Base-by-base conservation (phyloP, 78 protist genomes). In the Polysphondylium violaceum region DNA sequence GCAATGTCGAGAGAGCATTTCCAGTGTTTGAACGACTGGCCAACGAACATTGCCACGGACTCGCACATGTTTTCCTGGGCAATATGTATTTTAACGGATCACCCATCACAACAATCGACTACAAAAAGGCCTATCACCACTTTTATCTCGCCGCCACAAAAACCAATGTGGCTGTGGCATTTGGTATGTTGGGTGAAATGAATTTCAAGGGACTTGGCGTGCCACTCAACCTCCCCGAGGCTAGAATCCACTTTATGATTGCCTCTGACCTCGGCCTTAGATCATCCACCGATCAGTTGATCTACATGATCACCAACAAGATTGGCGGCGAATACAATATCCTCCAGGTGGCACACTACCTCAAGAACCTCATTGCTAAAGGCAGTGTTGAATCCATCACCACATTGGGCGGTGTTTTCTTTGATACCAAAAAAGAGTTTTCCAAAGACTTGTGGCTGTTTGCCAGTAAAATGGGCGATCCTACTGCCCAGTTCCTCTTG, bases 131-230 rank as follows among this genome's bases (percentile, higher is more conserved):
- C n/a, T 40, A 19, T 27, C 33, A 27, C 17, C 65, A 68, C 27
- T 79, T 79, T 38, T 1, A 36, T 11, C 14, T 21, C 16, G 88
- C 88, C 0, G 23, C 88, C 17, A 23, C 21, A 21, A 16, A 4
- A 2, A n/a, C 60, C 4, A 47, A 58, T 27, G 36, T 68, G 5
- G 61, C 88, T 0, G 88, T 79, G 9, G 88, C 88, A 12, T 67
- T 40, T 44, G 88, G 88, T 6, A 67, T 79, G 88, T 9, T 79
- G n/a, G 88, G 76, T 27, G 88, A 79, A 71, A 65, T 79, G 55
- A 0, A 33, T 53, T 56, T 65, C 21, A 79, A 67, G 19, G 44
- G 65, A 0, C 12, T 59, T 12, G 43, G 40, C 1, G 69, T 40
- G 19, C 25, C 1, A 7, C 9, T 40, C 50, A 23, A 59, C 35